Percentiles rank a stretch among this genome's conserved stretches.
Conservation (phyloP, 345 rosid species). For the Moringa oleifera region DNA sequence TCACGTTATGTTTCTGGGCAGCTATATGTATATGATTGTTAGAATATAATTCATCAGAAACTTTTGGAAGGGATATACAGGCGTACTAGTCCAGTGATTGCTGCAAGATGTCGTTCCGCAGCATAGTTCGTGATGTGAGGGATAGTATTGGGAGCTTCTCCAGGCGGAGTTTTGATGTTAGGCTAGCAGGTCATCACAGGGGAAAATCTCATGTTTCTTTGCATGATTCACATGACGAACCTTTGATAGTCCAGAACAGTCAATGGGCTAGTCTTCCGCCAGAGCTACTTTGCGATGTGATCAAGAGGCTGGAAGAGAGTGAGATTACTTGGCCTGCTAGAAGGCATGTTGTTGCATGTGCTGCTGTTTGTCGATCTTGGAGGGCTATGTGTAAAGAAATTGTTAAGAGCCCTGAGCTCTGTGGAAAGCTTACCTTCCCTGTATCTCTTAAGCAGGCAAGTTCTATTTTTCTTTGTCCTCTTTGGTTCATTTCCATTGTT, state of each 20-base stretch:
- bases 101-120: slow-evolving; percentile 52
- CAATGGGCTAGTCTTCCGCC: slow-evolving; percentile 72
- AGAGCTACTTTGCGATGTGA: slow-evolving; percentile 54
- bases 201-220: slow-evolving; percentile 50
- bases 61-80: background rate
- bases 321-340: slow-evolving; percentile 67
- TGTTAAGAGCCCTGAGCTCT: slow-evolving; percentile 53
- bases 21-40: background rate
- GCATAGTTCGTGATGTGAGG: slow-evolving; percentile 64
- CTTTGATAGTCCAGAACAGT: slow-evolving; percentile 42
- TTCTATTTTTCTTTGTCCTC: background rate
- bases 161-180: slow-evolving; percentile 54
- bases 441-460: slow-evolving; percentile 60
- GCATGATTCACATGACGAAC: slow-evolving; percentile 36
- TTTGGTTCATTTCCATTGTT: slow-evolving; percentile 3
- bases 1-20: background rate
- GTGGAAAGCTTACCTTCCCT: slow-evolving; percentile 63
- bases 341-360: slow-evolving; percentile 53
- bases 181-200: slow-evolving; percentile 44
- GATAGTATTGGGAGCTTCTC: slow-evolving; percentile 71
- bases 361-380: slow-evolving; percentile 68
- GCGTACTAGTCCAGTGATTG: slow-evolving; percentile 1
- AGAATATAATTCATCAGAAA: slow-evolving; percentile 6
- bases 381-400: slow-evolving; percentile 64
- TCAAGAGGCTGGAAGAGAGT: slow-evolving; percentile 57